Percentiles rank a stretch among this genome's conserved stretches.
Evolutionary conservation across 768 basidiomycete species (phyloP).

Genomic region (Cyathus striatus): DNA sequence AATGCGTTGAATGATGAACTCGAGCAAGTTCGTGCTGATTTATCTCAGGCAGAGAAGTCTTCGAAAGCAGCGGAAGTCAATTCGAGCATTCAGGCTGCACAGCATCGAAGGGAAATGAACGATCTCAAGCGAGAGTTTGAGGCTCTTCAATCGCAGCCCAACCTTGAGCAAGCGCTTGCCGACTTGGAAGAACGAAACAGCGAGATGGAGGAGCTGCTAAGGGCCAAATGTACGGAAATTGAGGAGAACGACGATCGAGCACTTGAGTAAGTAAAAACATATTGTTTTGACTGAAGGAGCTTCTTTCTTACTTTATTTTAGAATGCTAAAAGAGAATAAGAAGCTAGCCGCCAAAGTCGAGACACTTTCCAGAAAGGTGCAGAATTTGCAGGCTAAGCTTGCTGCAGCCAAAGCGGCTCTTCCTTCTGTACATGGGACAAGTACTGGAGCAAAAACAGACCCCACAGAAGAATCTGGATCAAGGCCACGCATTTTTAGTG

Average conservation of each 20-base stretch:
- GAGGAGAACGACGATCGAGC: constrained; percentile 82
- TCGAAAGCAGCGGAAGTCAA: constrained; percentile 62
- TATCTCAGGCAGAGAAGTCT: constrained; percentile 51
- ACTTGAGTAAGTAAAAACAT: constrained; percentile 54
- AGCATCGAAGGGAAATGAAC: constrained; percentile 60
- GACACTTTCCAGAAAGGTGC: constrained; percentile 65
- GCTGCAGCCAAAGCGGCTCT: constrained; percentile 40
- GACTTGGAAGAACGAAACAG: constrained; percentile 66
- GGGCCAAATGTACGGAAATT: constrained; percentile 68
- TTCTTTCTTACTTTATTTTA: constrained; percentile 23
- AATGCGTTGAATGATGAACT: constrained; percentile 31
- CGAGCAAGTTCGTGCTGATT: constrained; percentile 34
- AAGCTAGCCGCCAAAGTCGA: constrained; percentile 69
- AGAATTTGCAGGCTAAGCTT: constrained; percentile 65
- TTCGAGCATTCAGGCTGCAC: constrained; percentile 56
- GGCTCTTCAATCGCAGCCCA: constrained; percentile 45
- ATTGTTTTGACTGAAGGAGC: not conserved
- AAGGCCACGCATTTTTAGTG: too few relatives aligned
- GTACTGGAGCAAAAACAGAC: constrained; percentile 6
- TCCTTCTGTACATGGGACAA: constrained; percentile 8
- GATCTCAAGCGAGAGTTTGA: constrained; percentile 55
- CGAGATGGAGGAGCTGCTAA: constrained; percentile 73
- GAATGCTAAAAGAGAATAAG: constrained; percentile 78
- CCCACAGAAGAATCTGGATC: too few relatives aligned
- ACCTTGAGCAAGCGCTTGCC: constrained; percentile 47